phyloP scores from a whole-genome alignment of 2,329 filamentous ascomycete species.

The Ceratocystis ficicola region DNA sequence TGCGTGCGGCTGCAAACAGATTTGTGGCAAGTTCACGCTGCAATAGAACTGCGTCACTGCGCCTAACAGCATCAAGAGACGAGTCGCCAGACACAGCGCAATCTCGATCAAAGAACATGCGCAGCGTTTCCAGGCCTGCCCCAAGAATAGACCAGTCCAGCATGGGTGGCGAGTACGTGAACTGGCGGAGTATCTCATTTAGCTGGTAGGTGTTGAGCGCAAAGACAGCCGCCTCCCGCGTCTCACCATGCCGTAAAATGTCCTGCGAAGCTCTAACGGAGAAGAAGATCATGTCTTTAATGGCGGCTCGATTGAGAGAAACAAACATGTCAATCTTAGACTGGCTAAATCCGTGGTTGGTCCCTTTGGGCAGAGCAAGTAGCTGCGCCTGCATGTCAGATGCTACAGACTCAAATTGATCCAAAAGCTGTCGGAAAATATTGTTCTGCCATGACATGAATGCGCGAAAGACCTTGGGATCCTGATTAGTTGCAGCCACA shows the following conservation, averaged over 20 bases:
- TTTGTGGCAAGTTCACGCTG: slow-evolving; percentile 38
- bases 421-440: slow-evolving; percentile 45
- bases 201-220: slow-evolving; percentile 41
- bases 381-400: slow-evolving; percentile 46
- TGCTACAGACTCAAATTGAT: slow-evolving; percentile 46
- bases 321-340: slow-evolving; percentile 40
- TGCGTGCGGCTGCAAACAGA: slow-evolving; percentile 39
- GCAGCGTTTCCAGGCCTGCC: slow-evolving; percentile 36
- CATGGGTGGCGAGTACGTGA: slow-evolving; percentile 33
- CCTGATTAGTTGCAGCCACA: slow-evolving; percentile 37
- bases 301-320: slow-evolving; percentile 40
- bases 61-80: background rate
- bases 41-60: slow-evolving; percentile 28
- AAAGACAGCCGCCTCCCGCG: slow-evolving; percentile 38
- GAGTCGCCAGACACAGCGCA: slow-evolving; percentile 26
- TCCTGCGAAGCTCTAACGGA: slow-evolving; percentile 40
- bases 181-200: slow-evolving; percentile 39
- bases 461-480: slow-evolving; percentile 37
- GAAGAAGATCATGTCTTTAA: slow-evolving; percentile 41
- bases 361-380: slow-evolving; percentile 34
- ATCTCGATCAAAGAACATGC: slow-evolving; percentile 34
- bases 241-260: slow-evolving; percentile 37
- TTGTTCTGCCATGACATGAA: slow-evolving; percentile 41
- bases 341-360: slow-evolving; percentile 33
- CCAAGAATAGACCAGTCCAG: slow-evolving; percentile 38